A percentile compares a stretch with the other conserved stretches of the same genome.
Conservation (phyloP, 1,139 yeast species). For the Geotrichum histeridarum region DNA sequence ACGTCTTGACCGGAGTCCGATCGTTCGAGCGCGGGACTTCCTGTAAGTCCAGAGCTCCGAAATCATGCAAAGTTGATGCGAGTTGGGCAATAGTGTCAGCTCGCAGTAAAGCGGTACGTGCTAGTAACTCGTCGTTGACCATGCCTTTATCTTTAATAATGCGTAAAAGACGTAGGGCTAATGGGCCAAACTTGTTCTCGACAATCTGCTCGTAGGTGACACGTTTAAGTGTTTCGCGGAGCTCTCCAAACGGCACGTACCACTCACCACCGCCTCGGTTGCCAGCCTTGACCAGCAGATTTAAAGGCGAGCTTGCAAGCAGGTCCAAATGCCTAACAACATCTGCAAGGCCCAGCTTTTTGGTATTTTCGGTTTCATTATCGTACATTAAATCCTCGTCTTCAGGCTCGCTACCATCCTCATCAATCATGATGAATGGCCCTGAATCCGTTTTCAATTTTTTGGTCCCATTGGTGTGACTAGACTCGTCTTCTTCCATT, state of each 20-base stretch:
- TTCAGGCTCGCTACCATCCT: slow-evolving; percentile 24
- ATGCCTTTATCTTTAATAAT: slow-evolving; percentile 63
- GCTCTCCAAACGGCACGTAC: slow-evolving; percentile 38
- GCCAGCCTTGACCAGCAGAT: slow-evolving; percentile 34
- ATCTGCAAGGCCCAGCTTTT: slow-evolving; percentile 18
- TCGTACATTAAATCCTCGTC: slow-evolving; percentile 24
- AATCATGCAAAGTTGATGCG: slow-evolving; percentile 36
- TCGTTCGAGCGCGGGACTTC: slow-evolving; percentile 92
- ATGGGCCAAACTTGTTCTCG: slow-evolving; percentile 42
- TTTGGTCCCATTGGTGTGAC: slow-evolving; percentile 12
- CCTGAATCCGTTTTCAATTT: slow-evolving; percentile 17
- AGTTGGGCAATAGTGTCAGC: slow-evolving; percentile 65
- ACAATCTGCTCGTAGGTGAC: slow-evolving; percentile 58
- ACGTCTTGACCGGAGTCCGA: slow-evolving; percentile 85
- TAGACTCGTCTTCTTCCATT: slow-evolving; percentile 8
- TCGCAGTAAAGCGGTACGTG: slow-evolving; percentile 67
- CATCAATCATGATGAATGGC: slow-evolving; percentile 23
- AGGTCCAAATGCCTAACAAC: slow-evolving; percentile 45
- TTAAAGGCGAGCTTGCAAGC: slow-evolving; percentile 33
- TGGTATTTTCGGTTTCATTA: slow-evolving; percentile 25
- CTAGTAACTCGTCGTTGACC: slow-evolving; percentile 79
- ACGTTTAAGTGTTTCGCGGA: slow-evolving; percentile 44
- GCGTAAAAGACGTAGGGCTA: slow-evolving; percentile 60
- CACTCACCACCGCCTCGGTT: slow-evolving; percentile 41
- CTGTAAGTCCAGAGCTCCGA: slow-evolving; percentile 50